Evolutionary conservation across 163 green algal species (phyloP), one percentile per base, ranked within the genome.

Genomic region (Scenedesmus sp.): DNA sequence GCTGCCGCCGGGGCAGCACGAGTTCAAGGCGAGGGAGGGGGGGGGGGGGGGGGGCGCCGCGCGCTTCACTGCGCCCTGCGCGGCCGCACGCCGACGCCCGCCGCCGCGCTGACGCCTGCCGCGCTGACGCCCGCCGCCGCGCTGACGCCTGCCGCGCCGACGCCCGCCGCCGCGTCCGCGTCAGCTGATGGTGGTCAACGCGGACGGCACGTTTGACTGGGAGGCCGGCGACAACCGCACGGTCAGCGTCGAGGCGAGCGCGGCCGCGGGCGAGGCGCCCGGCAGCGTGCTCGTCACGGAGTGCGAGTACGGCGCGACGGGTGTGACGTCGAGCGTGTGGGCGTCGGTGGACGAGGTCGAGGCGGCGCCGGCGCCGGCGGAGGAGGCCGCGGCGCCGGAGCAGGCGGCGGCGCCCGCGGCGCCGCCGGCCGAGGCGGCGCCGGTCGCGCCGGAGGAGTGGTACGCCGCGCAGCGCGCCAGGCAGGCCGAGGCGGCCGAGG

Each of bases 211-310:
- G 18, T 64, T 64, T 45, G 70, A 85, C 4, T 95, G 91, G 91
- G 91, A 96, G 81, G 57, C 73, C 7, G 84, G 87, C 15, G 42
- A 78, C 60, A 93, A 96, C 82, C 86, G 86, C 4, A 78, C 17
- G 20, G 73, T 90, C 66, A 86, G 80, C 62, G 85, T 88, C 47
- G 50, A 28, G 42, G 24, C 70, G 33, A 28, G 34, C 63, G 24
- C 54, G 47, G 17, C 18, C 45, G 33, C 39, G 18, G 53, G 47
- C 10, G 44, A 26, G 29, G 51, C n/a, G 31, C 22, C 53, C 63
- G 33, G 50, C 51, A 45, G 17, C 24, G 28, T 64, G 70, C 29
- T 71, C 36, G 26, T 51, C 13, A 51, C 54, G 22, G 58, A 67
- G 15, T 84, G 70, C 45, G n/a, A 58, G 34, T 80, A 69, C 4